Conservation (phyloP, 805 yeast species). For the Cyberlindnera nakhonratchasimensis region DNA sequence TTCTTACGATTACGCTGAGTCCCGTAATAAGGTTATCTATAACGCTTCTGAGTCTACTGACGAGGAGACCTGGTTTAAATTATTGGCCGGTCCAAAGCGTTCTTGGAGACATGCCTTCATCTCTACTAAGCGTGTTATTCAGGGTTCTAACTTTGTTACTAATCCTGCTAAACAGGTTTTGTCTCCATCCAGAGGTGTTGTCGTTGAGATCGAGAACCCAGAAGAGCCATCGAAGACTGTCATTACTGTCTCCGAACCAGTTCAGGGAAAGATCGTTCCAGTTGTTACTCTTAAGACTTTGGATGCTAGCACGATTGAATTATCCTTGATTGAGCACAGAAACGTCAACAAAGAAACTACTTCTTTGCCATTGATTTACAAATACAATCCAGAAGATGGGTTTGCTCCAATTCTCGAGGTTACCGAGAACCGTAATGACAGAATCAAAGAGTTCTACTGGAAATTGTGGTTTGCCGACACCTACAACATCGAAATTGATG, state of each 20-base stretch:
- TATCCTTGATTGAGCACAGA: constrained; percentile 83
- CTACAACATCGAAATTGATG: constrained; percentile 61
- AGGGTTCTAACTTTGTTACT: constrained; percentile 72
- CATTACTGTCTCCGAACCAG: constrained; percentile 63
- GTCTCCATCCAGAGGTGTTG: constrained; percentile 64
- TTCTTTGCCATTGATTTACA: constrained; percentile 73
- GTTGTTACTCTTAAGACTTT: constrained; percentile 60
- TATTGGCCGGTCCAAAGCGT: constrained; percentile 73
- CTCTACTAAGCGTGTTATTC: constrained; percentile 75
- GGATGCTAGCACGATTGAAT: constrained; percentile 52
- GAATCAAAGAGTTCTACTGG: constrained; percentile 98
- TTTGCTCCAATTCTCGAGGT: constrained; percentile 92
- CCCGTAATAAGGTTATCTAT: constrained; percentile 35
- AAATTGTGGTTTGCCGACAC: constrained; percentile 84
- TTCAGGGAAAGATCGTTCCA: constrained; percentile 66
- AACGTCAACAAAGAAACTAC: constrained; percentile 74
- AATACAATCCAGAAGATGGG: constrained; percentile 82
- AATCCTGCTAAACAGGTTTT: constrained; percentile 82
- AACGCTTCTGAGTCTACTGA: constrained; percentile 36
- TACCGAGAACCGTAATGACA: constrained; percentile 83
- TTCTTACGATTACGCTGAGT: constrained; percentile 31
- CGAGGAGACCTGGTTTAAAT: constrained; percentile 61
- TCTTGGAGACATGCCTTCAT: constrained; percentile 93
- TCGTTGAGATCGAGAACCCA: constrained; percentile 57
- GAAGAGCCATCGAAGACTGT: constrained; percentile 51